phyloP scores from a whole-genome alignment of 1,139 yeast genomes.

The Spencermartinsiella ligniputridi region DNA sequence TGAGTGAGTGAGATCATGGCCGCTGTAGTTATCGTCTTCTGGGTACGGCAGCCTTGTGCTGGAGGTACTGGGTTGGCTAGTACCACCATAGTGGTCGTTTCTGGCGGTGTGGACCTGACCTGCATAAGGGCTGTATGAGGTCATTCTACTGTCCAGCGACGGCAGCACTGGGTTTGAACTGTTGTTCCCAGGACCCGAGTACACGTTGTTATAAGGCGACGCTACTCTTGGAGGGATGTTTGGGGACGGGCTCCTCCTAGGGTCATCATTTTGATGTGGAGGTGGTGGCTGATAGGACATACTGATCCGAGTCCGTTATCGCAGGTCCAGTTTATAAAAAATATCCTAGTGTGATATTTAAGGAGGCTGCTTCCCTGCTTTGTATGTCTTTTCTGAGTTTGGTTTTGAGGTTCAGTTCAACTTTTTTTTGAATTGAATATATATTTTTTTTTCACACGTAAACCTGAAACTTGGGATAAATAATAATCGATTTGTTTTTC shows the following conservation, averaged over 20 bases:
- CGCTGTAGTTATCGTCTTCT: constrained; percentile 4
- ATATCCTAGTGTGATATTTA: no score
- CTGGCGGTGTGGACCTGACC: constrained; percentile 8
- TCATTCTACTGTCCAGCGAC: constrained; percentile 15
- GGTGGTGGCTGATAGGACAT: background rate
- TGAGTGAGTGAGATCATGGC: constrained; percentile 1
- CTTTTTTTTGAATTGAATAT: no score
- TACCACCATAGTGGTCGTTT: constrained; percentile 1
- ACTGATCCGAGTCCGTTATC: no score
- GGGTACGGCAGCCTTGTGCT: background rate
- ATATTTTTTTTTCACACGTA: no score
- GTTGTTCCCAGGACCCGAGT: constrained; percentile 10
- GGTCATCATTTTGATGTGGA: background rate
- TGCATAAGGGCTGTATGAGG: constrained; percentile 14
- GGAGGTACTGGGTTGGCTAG: background rate
- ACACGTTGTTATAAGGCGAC: constrained; percentile 6
- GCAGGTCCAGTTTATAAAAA: no score
- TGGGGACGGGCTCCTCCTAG: background rate
- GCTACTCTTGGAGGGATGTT: constrained; percentile 7
- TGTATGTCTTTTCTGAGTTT: no score
- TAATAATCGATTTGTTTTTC: no score
- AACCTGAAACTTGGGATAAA: no score
- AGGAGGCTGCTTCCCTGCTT: no score
- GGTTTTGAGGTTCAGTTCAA: no score
- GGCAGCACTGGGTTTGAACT: constrained; percentile 9